Conservation (phyloP, 768 basidiomycete genomes). For the Termitomyces sp. region DNA sequence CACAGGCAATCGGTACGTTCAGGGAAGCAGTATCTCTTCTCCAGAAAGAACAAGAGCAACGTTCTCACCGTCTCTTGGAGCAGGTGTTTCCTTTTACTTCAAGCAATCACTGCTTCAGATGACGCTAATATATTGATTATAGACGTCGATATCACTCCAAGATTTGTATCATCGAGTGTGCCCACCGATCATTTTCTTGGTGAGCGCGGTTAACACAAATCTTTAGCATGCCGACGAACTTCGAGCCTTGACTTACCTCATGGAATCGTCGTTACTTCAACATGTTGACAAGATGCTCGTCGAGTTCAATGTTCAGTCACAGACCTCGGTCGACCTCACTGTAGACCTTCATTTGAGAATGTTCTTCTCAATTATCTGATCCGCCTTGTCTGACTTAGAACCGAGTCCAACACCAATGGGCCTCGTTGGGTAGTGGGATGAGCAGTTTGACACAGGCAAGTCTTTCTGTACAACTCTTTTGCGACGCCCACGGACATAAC, state of each 20-base stretch:
- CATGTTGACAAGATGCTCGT: slow-evolving; percentile 2
- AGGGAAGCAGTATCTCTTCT: background rate
- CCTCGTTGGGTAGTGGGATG: slow-evolving; percentile 8
- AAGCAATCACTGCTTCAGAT: background rate
- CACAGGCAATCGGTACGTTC: slow-evolving; percentile 5
- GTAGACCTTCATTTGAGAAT: background rate
- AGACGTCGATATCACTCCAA: slow-evolving; percentile 6
- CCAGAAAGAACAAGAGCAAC: background rate
- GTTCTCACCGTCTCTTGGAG: background rate
- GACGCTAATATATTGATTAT: background rate
- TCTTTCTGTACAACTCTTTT: background rate
- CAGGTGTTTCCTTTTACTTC: slow-evolving; percentile 1
- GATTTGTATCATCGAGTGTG: slow-evolving; percentile 7
- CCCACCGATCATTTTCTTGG: background rate
- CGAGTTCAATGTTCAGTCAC: slow-evolving; percentile 5
- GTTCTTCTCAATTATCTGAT: background rate
- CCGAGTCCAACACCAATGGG: slow-evolving; percentile 11
- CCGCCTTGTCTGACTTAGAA: background rate
- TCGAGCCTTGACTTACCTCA: background rate
- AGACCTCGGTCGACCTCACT: slow-evolving; percentile 11
- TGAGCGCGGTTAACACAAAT: background rate
- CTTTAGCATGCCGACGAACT: slow-evolving; percentile 9
- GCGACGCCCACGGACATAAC: background rate
- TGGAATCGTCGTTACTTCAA: slow-evolving; percentile 1
- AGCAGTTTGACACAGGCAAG: slow-evolving; percentile 10